phyloP scores from a whole-genome alignment of 345 rosid genomes.

The Brassica carinata region DNA sequence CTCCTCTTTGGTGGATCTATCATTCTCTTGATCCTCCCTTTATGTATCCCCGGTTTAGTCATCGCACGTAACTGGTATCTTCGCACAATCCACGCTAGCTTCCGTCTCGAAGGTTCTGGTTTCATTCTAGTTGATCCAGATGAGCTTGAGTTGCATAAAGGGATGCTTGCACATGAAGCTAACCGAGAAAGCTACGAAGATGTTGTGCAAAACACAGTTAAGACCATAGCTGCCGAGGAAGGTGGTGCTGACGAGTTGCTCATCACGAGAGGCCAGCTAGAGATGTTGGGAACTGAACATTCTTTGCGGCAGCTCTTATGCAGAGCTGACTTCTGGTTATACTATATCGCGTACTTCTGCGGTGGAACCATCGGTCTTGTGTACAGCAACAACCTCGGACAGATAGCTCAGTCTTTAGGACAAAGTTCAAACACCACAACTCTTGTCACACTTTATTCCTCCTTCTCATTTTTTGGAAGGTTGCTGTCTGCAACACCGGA shows the following conservation, averaged over 20 bases:
- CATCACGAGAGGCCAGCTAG: conserved; percentile 56
- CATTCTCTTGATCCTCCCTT: conserved; percentile 63
- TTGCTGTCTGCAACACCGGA: conserved; percentile 88
- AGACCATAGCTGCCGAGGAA: conserved; percentile 13
- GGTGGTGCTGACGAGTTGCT: conserved; percentile 40
- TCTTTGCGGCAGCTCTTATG: conserved; percentile 52
- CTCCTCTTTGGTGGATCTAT: conserved; percentile 73
- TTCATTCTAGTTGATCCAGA: conserved; percentile 82
- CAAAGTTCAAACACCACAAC: conserved; percentile 55
- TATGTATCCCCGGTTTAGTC: conserved; percentile 74
- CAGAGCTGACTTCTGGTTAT: conserved; percentile 87
- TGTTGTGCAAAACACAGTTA: conserved; percentile 21
- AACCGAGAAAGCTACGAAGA: conserved; percentile 43
- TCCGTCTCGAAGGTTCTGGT: conserved; percentile 54
- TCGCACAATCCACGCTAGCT: conserved; percentile 58
- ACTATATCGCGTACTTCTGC: conserved; percentile 76
- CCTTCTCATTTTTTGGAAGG: conserved; percentile 95
- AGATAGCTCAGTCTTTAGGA: conserved; percentile 86
- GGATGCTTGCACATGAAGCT: conserved; percentile 51
- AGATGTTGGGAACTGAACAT: conserved; percentile 78
- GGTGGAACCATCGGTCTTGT: conserved; percentile 97
- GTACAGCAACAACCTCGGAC: conserved; percentile 91
- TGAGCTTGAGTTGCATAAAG: conserved; percentile 86
- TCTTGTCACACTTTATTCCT: conserved; percentile 80
- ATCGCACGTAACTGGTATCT: conserved; percentile 81